Evolutionary conservation across 108 stramenopile genomes (phyloP), one percentile per base, ranked within the genome.

Genomic region (Hondaea fermentalgiana): DNA sequence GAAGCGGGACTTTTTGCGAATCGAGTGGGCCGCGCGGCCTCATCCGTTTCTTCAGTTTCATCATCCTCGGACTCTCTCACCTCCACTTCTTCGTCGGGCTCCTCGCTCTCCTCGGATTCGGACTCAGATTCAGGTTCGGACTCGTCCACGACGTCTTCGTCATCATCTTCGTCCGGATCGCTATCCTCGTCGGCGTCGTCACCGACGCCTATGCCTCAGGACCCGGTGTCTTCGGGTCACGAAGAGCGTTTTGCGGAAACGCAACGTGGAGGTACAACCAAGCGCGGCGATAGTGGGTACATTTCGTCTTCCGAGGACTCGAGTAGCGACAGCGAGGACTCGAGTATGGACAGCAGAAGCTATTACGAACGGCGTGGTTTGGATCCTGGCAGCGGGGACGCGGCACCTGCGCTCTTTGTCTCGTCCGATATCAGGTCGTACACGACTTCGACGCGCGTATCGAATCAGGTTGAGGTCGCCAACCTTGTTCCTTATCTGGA

Each of bases 391-490:
- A 17, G 42, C 42, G 64, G 25, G 0, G 64, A 8, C 8, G 42
- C 8, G 10, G 42, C 35, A 14, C 64, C 64, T 28, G 21, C 42
- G 14, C 64, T 69, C 64, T 69, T 69, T 17, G 64, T 69, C 5
- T 28, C 64, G 0, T 14, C 64, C 35, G 17, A 69, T 17, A 28
- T 69, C 64, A 69, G 25, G 64, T 69, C 64, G 42, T 69, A 69
- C 42, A 69, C 64, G 42, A 69, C 35, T 1, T 69, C 64, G 10
- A 16, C 64, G 42, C 64, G 42, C 12, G 25, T 14, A 1, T 69
- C 64, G 17, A 47, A 83, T 83, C 76, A 83, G 25, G 76, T 83
- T 47, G 76, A 83, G 49, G 76, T 83, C 12, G 76, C 76, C 19
- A 83, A 83, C 23, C 76, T 83, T 6, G 45, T 25, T 12, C 76